phyloP scores from a whole-genome alignment of 306 rosid species.

The Calophaca sinica region DNA sequence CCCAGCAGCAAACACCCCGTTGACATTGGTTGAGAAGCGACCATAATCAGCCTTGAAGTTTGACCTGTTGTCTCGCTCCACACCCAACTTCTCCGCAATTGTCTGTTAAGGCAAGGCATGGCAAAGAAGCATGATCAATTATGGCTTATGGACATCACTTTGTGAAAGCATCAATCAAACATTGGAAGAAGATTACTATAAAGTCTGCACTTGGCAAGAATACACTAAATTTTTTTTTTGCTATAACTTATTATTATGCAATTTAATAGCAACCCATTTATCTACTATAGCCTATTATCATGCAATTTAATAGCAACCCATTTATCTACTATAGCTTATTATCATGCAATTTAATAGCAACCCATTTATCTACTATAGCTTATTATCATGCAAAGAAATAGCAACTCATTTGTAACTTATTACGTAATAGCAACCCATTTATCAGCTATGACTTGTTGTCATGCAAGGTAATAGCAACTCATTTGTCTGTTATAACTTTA shows the following conservation, averaged over 20 bases:
- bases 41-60: conserved; percentile 92
- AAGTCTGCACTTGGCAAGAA: neutral
- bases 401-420: too few species aligned
- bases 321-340: neutral
- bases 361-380: neutral
- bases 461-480: too few species aligned
- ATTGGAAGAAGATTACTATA: neutral
- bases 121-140: conserved; percentile 3
- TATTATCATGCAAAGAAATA: neutral
- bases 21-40: conserved; percentile 77
- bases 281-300: neutral
- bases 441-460: neutral
- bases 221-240: conserved; percentile 8
- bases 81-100: conserved; percentile 74
- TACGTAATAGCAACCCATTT: conserved; percentile 2
- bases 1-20: conserved; percentile 88
- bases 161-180: neutral
- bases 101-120: conserved; percentile 54
- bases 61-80: conserved; percentile 83
- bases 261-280: neutral
- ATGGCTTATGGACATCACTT: neutral
- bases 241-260: neutral
- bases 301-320: neutral
- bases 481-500: too few species aligned
- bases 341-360: neutral